Conservation (phyloP, 495 filamentous ascomycete genomes). For the Podospora comata region DNA sequence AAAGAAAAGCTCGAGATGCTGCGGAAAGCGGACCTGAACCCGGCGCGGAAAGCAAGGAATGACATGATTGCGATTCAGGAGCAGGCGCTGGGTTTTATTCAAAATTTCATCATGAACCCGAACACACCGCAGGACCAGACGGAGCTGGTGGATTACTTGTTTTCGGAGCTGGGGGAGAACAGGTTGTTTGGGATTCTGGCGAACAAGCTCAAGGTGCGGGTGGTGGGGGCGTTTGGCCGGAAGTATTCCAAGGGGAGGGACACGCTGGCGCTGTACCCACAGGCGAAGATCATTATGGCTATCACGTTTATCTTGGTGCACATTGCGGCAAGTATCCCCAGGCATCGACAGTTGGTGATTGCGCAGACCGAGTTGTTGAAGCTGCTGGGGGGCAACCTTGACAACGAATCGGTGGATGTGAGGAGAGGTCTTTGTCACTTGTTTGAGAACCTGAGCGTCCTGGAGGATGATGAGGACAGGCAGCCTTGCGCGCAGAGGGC, state of each 20-base stretch:
- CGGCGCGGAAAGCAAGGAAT: conserved; percentile 57
- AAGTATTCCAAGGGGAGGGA: conserved; percentile 31
- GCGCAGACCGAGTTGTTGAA: conserved; percentile 55
- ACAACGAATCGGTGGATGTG: conserved; percentile 65
- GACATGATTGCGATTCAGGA: conserved; percentile 86
- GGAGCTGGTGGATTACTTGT: conserved; percentile 84
- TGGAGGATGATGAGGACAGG: conserved; percentile 66
- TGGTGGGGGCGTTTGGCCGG: conserved; percentile 44
- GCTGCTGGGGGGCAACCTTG: conserved; percentile 70
- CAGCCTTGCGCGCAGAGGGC: conserved; percentile 61
- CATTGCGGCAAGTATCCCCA: conserved; percentile 73
- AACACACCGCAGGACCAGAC: conserved; percentile 26
- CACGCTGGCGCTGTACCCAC: conserved; percentile 52
- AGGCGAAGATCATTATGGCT: conserved; percentile 67
- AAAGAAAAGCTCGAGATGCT: conserved; percentile 50
- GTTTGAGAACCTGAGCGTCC: conserved; percentile 75
- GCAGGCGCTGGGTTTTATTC: conserved; percentile 80
- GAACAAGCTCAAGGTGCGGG: conserved; percentile 63
- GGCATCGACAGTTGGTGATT: conserved; percentile 65
- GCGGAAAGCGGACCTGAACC: conserved; percentile 55
- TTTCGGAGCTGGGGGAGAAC: conserved; percentile 69
- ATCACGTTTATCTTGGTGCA: conserved; percentile 78
- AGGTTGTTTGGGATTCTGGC: conserved; percentile 72
- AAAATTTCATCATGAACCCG: conserved; percentile 71
- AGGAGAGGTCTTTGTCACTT: conserved; percentile 74